Percentiles rank a stretch among this genome's conserved stretches.
Evolutionary conservation across 1,284 basidiomycete genomes (phyloP).

Genomic region (Puccinia novopanici): DNA sequence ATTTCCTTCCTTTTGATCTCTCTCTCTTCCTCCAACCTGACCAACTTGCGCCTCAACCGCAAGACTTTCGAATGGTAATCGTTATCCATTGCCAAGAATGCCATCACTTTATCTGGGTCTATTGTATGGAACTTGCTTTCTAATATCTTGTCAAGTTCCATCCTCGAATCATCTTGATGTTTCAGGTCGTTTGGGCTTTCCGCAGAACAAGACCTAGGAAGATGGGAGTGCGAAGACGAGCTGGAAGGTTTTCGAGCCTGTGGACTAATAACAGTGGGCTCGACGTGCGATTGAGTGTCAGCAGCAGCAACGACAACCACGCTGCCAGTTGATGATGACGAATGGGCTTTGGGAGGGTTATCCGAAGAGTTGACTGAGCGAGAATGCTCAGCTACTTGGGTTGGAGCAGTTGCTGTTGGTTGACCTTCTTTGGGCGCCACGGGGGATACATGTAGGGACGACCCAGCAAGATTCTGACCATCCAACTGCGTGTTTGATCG

Average conservation of each 20-base stretch:
- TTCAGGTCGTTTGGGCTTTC: not conserved
- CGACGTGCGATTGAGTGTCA: not conserved
- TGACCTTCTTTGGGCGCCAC: not conserved
- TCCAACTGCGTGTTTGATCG: not conserved
- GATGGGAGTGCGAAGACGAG: too few species aligned
- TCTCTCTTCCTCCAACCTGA: conserved; percentile 37
- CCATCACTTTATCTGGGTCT: conserved; percentile 28
- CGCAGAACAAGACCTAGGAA: not conserved
- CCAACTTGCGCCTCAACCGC: conserved; percentile 13
- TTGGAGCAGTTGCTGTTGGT: not conserved
- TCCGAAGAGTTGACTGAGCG: not conserved
- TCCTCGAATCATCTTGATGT: not conserved
- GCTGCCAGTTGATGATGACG: not conserved
- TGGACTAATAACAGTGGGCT: not conserved
- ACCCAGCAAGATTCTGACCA: not conserved
- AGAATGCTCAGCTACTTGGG: not conserved
- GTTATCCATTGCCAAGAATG: conserved; percentile 39
- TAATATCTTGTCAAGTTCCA: not conserved
- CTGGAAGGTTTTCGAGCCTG: too few species aligned
- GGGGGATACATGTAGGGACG: not conserved
- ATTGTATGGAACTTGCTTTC: not conserved
- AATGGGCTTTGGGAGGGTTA: not conserved
- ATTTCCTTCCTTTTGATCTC: conserved; percentile 32
- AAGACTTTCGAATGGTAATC: conserved; percentile 16
- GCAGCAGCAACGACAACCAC: not conserved